A percentile compares a stretch with the other conserved stretches of the same genome.
These are phyloP conservation scores for Zychaea mexicana DNA, from an alignment of 371 early-diverging fungal genomes.

Conservation along the genomic window DNA sequence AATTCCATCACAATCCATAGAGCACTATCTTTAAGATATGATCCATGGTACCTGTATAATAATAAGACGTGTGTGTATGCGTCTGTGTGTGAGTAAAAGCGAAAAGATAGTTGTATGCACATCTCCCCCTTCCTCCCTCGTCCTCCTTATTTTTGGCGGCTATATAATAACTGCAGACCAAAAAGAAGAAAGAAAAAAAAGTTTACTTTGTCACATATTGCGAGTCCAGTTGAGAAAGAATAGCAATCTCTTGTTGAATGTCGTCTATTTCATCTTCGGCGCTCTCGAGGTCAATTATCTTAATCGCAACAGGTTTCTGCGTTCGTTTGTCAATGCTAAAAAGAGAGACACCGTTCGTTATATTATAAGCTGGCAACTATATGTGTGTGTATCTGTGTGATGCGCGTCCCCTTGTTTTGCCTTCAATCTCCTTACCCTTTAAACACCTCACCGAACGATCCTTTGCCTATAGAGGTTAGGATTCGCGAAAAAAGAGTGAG, in stretches of 20 bases:
- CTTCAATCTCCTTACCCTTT: slow-evolving; percentile 71
- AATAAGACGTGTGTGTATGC: too few relatives aligned
- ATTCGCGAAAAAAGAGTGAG: neutral
- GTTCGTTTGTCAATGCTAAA: slow-evolving; percentile 75
- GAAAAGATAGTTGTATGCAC: too few relatives aligned
- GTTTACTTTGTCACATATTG: slow-evolving; percentile 85
- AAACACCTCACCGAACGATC: slow-evolving; percentile 91
- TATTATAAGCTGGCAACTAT: too few relatives aligned
- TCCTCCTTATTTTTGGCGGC: neutral
- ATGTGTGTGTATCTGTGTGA: neutral
- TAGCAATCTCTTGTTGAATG: slow-evolving; percentile 96
- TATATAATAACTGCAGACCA: neutral
- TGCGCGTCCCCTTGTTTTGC: neutral
- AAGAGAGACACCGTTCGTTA: too few relatives aligned
- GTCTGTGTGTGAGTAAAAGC: too few relatives aligned
- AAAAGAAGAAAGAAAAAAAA: slow-evolving; percentile 1
- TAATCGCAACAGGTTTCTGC: slow-evolving; percentile 87
- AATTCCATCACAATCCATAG: slow-evolving; percentile 97
- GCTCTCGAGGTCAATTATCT: slow-evolving; percentile 90
- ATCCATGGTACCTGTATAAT: slow-evolving; percentile 72
- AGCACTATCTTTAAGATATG: slow-evolving; percentile 79
- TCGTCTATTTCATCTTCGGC: slow-evolving; percentile 98
- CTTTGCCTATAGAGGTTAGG: slow-evolving; percentile 64
- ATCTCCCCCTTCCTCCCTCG: neutral
- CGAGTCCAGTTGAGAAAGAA: slow-evolving; percentile 94